Evolutionary conservation across 768 basidiomycete genomes (phyloP), one percentile per base, ranked within the genome.

Genomic region (Agaricus blazei): DNA sequence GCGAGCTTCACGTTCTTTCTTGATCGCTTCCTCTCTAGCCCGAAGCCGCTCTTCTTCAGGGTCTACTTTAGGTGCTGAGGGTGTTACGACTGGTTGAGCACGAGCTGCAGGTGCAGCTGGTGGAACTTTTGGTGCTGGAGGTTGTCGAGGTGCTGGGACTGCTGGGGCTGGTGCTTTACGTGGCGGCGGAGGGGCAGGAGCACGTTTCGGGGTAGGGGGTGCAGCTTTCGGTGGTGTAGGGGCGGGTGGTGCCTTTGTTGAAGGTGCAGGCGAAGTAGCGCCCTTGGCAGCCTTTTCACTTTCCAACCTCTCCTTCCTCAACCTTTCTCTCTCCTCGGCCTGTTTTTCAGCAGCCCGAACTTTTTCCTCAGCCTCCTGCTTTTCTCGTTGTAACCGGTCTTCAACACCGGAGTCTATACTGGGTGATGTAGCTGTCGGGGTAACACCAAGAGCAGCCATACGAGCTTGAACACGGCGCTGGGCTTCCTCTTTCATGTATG

Each of bases 331-430:
- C 58, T 90, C 90, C 60, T 88, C 87, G 2, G 88, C 87, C 62
- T 89, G 85, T 59, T 78, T 79, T 68, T 97, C 94, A 0, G 93
- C 94, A 47, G 78, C 72, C 54, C 76, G 79, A 0, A 81, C 82
- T 67, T 90, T 92, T 67, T 92, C 90, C 60, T 93, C 94, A 0
- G 95, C 95, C 65, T 97, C 96, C 65, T 81, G 85, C 75, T 88
- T 90, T 64, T 98, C 96, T 62, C 84, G 77, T 37, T 82, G 85
- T 4, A 98, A 78, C 9, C 95, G 75, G 60, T 94, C 90, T 65
- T 93, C 89, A 2, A 97, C 92, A 51, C 77, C 80, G 6, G 81
- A 85, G 67, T 97, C 95, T 9, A 94, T 74, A 0, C 66, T 59
- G 11, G 76, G 69, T 1, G 64, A 60, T 6, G 82, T 67, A 28